These are phyloP conservation scores for Podospora pseudoanserina DNA, from an alignment of 495 filamentous ascomycete genomes.

Conservation along the genomic window DNA sequence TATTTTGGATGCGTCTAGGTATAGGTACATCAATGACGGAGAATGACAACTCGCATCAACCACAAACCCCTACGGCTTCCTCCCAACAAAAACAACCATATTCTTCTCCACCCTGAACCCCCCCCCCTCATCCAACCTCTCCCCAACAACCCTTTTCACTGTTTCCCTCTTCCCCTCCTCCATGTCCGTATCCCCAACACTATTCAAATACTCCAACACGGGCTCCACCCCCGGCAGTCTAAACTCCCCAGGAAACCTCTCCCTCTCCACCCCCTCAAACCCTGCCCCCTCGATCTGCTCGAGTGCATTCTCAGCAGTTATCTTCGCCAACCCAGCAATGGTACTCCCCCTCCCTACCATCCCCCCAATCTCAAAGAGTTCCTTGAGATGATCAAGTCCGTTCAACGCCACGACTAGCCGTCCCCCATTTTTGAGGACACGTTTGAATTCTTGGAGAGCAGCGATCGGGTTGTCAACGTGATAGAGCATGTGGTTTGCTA, in stretches of 20 bases:
- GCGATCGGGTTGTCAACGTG: conserved; percentile 8
- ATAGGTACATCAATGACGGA: no score
- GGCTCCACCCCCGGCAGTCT: conserved; percentile 6
- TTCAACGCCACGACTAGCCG: conserved; percentile 12
- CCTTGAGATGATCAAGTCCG: conserved; percentile 8
- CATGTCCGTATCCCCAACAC: conserved; percentile 33
- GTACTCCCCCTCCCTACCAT: conserved; percentile 8
- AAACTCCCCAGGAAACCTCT: conserved; percentile 10
- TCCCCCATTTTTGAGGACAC: conserved; percentile 4
- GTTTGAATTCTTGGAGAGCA: conserved; percentile 4
- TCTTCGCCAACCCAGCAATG: conserved; percentile 8
- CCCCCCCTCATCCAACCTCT: neutral
- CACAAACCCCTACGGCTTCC: neutral
- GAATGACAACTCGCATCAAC: no score
- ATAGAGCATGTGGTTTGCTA: conserved; percentile 19
- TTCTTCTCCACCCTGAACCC: neutral
- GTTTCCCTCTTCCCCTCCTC: conserved; percentile 26
- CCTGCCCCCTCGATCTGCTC: neutral
- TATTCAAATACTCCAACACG: conserved; percentile 13
- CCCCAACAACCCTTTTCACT: neutral
- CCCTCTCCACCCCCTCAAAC: neutral
- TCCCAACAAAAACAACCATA: conserved; percentile 2
- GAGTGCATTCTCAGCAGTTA: conserved; percentile 8
- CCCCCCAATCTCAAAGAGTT: conserved; percentile 7
- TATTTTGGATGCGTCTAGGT: no score